phyloP scores from a whole-genome alignment of 257 asterid genomes.

The Linderniella brevidens region DNA sequence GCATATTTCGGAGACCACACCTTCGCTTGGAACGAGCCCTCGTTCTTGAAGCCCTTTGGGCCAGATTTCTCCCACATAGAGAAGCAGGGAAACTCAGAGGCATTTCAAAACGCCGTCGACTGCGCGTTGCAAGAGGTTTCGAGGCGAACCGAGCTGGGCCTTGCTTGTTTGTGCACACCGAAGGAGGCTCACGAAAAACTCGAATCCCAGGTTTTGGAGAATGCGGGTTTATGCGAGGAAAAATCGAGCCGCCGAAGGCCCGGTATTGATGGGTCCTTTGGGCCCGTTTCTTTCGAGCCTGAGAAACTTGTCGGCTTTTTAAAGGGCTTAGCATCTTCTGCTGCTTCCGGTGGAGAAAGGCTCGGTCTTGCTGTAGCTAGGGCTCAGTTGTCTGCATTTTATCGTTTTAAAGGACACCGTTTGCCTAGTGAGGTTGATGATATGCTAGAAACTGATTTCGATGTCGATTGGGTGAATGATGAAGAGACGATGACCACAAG shows the following conservation, averaged over 20 bases:
- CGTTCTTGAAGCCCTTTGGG: constrained; percentile 65
- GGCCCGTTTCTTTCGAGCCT: constrained; percentile 47
- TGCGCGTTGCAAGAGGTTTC: constrained; percentile 78
- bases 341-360: constrained; percentile 35
- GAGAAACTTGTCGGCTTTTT: constrained; percentile 45
- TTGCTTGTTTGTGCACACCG: constrained; percentile 61
- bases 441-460: no score
- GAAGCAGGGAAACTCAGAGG: constrained; percentile 69
- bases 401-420: constrained; percentile 49
- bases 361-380: constrained; percentile 50
- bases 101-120: constrained; percentile 59
- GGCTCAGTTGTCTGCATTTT: constrained; percentile 62
- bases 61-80: constrained; percentile 52
- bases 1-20: constrained; percentile 92
- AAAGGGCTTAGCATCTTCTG: constrained; percentile 35
- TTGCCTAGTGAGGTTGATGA: constrained; percentile 18
- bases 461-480: constrained; percentile 5
- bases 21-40: constrained; percentile 88
- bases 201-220: constrained; percentile 56
- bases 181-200: constrained; percentile 30
- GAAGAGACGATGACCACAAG: constrained; percentile 20
- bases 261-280: constrained; percentile 52
- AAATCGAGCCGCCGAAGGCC: constrained; percentile 46
- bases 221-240: constrained; percentile 74
- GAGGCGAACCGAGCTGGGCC: constrained; percentile 64